Evolutionary conservation across 1,284 basidiomycete species (phyloP), one percentile per base, ranked within the genome.

Genomic region (Pseudozyma tsukubaensis): DNA sequence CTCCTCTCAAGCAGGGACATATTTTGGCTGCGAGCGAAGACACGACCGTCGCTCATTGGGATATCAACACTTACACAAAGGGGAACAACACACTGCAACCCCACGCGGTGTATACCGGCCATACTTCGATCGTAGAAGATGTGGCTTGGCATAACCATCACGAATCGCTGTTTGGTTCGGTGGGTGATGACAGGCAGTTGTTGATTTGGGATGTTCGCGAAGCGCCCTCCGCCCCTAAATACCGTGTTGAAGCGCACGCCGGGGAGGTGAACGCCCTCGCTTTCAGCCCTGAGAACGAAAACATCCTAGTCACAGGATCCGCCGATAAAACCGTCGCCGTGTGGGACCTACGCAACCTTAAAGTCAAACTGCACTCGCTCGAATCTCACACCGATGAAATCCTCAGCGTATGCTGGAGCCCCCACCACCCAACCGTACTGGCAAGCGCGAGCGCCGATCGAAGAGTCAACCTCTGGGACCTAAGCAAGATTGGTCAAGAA

Each of bases 21-120:
- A 88, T 99, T 18, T 87, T 99, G 19, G 94, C 93, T 78, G 93
- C 94, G 16, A 95, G 93, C 6, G 95, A 99, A 85, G 96, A 99
- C 85, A 93, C 92, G 86, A 97, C 95, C 0, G 90, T 99, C 35
- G 97, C 94, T 80, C 91, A 95, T 82, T 99, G 96, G 96, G 96
- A 99, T 85, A 87, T 98, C 50, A 93, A 92, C 83, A 89, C 90
- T 6, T 99, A 96, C 85, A 89, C 91, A 24, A 98, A 95, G 86
- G 88, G 88, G 32, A 92, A 91, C 72, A 88, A 88, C 29, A 89
- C 90, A 2, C 88, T 99, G 18, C 91, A 95, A 67, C 94, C 97
- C 9, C 87, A 92, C 2, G 89, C 88, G 50, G 88, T 92, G 18
- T 99, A 93, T 87, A 89, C 89, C 66, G 96, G 95, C 2, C 84